Base-by-base conservation (phyloP, 768 basidiomycete genomes). In the Pleurotus eryngii region DNA sequence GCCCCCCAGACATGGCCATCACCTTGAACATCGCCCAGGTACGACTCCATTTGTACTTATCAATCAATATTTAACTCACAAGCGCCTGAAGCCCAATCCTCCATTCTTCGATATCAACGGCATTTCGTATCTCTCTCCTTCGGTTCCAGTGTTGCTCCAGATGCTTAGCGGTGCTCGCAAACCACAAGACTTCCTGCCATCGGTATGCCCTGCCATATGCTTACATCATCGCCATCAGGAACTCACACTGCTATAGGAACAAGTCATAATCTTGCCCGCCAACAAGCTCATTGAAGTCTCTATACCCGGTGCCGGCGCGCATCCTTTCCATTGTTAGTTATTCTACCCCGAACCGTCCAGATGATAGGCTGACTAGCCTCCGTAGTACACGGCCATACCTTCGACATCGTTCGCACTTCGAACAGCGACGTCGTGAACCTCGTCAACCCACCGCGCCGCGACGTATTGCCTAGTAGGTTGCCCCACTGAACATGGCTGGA, bases 91-190 rank as follows among this genome's bases (percentile, higher is more conserved):
- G 64, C 69, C 69, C 1, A 70, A 70, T 53, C 67, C 68, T 1
- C 69, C 69, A 2, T 70, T 70, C 66, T 69, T 65, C 39, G 65
- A 67, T 51, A 67, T 70, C 39, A 70, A 70, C 58, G 68, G 68
- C 17, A 66, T 70, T 46, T 62, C 67, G 27, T 83, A 70, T 63
- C 48, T 61, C 2, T 64, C 73, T 1, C 82, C 82, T 4, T 65
- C 73, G 0, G 64, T 78, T 1, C 82, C 82, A 0, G 74, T 82
- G 14, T 74, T 83, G 22, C 75, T 83, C 46, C 81, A 83, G 56
- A 76, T 84, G 38, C 69, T 83, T 24, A 82, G 76, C 46, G 81
- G 81, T 5, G 76, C 76, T n/a, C 67, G 61, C 51, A 66, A 69
- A 54, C 75, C 82, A 0, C 60, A 70, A n/a, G 74, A 81, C 18